phyloP scores from a whole-genome alignment of 805 yeast genomes.

The Wickerhamomyces chaumierensis region DNA sequence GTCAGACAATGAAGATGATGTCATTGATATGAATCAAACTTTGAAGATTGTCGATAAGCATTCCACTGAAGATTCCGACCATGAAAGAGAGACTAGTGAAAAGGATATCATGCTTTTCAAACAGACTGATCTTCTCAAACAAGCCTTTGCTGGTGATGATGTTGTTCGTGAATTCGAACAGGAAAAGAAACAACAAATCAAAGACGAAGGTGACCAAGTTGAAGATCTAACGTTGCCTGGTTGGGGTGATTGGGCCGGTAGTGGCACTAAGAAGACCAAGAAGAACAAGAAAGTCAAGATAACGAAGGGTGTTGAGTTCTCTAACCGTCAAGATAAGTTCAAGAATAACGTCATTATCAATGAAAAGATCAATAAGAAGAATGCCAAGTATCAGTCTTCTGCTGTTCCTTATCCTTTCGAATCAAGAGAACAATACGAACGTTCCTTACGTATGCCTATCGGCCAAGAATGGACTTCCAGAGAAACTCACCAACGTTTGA shows the following conservation, averaged over 20 bases:
- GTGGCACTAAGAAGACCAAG: conserved; percentile 25
- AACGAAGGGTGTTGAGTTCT: conserved; percentile 62
- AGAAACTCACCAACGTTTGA: conserved; percentile 74
- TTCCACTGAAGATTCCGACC: conserved; percentile 19
- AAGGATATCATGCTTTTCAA: conserved; percentile 45
- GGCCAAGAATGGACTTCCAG: conserved; percentile 95
- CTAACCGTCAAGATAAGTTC: conserved; percentile 69
- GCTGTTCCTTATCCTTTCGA: conserved; percentile 95
- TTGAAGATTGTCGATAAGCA: conserved; percentile 41
- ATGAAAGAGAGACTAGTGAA: conserved; percentile 29
- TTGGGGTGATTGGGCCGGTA: conserved; percentile 97
- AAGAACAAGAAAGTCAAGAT: conserved; percentile 51
- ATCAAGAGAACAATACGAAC: conserved; percentile 87
- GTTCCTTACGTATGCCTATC: conserved; percentile 88
- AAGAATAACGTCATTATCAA: conserved; percentile 79
- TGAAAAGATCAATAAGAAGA: conserved; percentile 77
- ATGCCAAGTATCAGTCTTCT: conserved; percentile 71
- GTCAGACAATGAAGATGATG: conserved; percentile 26
- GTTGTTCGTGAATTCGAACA: conserved; percentile 67
- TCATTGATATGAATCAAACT: conserved; percentile 39
- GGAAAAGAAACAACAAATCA: conserved; percentile 58
- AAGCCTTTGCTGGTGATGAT: conserved; percentile 97
- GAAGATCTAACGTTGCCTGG: conserved; percentile 86
- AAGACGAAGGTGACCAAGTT: conserved; percentile 80
- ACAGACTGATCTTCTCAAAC: conserved; percentile 71